Evolutionary conservation across 2,329 filamentous ascomycete species (phyloP).

Genomic region (Cercospora brassicicola): DNA sequence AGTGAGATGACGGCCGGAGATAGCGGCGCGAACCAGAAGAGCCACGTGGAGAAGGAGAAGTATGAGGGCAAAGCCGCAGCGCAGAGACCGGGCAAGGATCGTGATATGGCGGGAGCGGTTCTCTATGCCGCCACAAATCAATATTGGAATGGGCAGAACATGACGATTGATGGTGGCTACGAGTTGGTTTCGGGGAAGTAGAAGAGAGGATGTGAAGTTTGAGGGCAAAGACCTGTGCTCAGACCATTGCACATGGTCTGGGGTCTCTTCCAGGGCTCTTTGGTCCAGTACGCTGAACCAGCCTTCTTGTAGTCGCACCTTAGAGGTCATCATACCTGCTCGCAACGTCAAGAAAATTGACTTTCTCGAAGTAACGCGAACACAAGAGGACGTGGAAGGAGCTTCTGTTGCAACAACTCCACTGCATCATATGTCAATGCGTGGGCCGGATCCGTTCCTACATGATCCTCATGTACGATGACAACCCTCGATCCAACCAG

Average conservation of each 20-base stretch:
- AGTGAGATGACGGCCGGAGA: constrained; percentile 59
- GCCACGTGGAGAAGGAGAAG: constrained; percentile 54
- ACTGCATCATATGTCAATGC: background rate
- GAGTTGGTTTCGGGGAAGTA: constrained; percentile 41
- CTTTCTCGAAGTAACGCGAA: background rate
- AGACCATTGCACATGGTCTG: background rate
- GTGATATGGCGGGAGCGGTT: constrained; percentile 60
- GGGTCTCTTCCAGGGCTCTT: background rate
- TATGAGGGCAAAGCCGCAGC: constrained; percentile 53
- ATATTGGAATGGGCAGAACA: constrained; percentile 53
- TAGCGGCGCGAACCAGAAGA: constrained; percentile 56
- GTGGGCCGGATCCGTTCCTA: background rate
- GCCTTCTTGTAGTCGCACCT: background rate
- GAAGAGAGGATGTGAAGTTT: background rate
- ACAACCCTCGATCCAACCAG: background rate
- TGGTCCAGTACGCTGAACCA: background rate
- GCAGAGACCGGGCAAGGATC: constrained; percentile 56
- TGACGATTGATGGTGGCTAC: constrained; percentile 58
- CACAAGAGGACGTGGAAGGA: background rate
- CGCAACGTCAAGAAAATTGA: background rate
- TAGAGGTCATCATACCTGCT: background rate
- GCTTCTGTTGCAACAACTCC: background rate
- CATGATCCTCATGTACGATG: background rate
- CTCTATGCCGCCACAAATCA: constrained; percentile 55
- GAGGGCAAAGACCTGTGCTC: background rate